Evolutionary conservation across 2,329 filamentous ascomycete genomes (phyloP), one percentile per base, ranked within the genome.

Genomic region (Verticillium klebahnii): DNA sequence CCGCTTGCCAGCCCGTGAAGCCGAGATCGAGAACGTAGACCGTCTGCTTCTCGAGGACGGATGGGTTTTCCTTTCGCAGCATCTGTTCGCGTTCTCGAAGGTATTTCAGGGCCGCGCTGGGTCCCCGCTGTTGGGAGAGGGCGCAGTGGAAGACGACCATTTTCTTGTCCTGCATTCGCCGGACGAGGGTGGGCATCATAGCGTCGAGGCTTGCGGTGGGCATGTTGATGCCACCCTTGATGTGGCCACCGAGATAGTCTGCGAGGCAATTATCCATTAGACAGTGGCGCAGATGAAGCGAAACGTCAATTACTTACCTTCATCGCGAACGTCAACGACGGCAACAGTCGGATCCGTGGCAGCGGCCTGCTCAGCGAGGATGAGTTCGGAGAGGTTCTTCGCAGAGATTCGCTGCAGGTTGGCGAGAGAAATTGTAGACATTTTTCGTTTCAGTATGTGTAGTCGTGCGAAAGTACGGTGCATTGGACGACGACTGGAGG

Each of bases 61-160:
- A n/a, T 2, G 45, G 45, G 7, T 52, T 52, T 9, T 52, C n/a
- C 19, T 64, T 69, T 77, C 69, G 9, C 70, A 70, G 60, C 23
- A 79, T 63, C 15, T 82, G 78, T 67, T 89, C 86, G 56, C 87
- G 81, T 77, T 93, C 90, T 39, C 90, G 80, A 64, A 93, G 68
- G 74, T 97, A 98, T 69, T 84, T 82, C 68, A 97, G 77, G 3
- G 95, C 95, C 3, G 94, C 93, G 58, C 85, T 85, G 0, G 95
- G 95, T 0, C 95, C 95, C 1, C 95, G 84, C 77, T 97, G 90
- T 79, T 98, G 95, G 67, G 90, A 94, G 61, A 98, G 80, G 19
- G 91, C 90, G 76, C 95, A 99, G 78, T 99, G 95, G 75, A 99
- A 99, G 1, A 99, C 86, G 15, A 99, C 92, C 12, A 84, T 89